Conservation (phyloP, 1,284 basidiomycete species). For the Ganoderma multipileum region DNA sequence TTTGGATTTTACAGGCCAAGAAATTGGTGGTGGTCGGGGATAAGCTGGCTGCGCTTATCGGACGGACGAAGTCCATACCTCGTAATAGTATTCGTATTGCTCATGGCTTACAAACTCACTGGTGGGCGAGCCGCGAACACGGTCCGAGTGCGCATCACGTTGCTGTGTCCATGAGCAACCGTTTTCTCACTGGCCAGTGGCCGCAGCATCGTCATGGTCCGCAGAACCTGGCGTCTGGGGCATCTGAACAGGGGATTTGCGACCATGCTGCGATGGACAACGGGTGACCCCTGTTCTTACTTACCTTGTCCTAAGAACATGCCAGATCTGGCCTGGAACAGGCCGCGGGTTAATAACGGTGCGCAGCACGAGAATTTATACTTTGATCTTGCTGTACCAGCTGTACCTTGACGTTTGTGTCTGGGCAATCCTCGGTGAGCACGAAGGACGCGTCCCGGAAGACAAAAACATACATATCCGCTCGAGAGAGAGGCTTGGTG, state of each 20-base stretch:
- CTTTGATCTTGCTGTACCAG: background rate
- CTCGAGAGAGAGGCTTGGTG: background rate
- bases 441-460: background rate
- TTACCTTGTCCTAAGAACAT: too few species aligned
- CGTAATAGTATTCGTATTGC: background rate
- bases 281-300: background rate
- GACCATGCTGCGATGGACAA: background rate
- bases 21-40: too few species aligned
- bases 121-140: background rate
- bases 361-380: background rate
- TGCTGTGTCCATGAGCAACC: background rate
- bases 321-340: background rate
- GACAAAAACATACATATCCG: background rate
- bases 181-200: background rate
- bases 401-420: background rate
- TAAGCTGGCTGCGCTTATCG: too few species aligned
- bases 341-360: background rate
- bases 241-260: background rate
- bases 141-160: background rate
- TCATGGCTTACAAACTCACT: background rate
- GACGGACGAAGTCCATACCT: background rate
- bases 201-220: background rate
- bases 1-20: too few species aligned
- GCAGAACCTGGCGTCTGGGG: background rate
- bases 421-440: background rate